Evolutionary conservation across 805 yeast species (phyloP).

Genomic region (Kodamaea kaohsiungensis): DNA sequence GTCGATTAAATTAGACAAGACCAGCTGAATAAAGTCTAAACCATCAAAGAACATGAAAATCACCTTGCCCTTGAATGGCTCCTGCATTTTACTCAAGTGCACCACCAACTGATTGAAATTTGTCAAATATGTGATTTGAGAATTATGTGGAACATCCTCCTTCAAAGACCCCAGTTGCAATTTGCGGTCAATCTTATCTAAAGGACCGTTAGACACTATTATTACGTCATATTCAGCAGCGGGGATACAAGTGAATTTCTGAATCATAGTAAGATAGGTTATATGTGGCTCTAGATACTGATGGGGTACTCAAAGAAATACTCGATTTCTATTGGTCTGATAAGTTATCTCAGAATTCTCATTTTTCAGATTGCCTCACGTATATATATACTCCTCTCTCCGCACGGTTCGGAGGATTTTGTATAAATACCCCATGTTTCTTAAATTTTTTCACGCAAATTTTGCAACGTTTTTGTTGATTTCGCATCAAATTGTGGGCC

Average conservation of each 20-base stretch:
- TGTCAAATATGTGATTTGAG: constrained; percentile 27
- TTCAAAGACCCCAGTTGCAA: constrained; percentile 9
- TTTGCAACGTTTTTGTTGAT: neutral
- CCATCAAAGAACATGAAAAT: constrained; percentile 42
- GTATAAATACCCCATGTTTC: constrained; percentile 6
- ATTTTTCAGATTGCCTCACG: constrained; percentile 11
- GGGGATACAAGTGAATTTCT: constrained; percentile 36
- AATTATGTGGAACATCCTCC: constrained; percentile 23
- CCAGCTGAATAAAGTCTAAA: constrained; percentile 30
- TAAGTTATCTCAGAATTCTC: constrained; percentile 13
- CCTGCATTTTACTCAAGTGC: constrained; percentile 15
- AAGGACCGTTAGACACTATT: constrained; percentile 36
- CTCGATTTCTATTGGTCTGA: constrained; percentile 26
- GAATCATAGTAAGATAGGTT: constrained; percentile 25
- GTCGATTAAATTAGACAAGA: constrained; percentile 32
- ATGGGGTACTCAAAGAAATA: neutral
- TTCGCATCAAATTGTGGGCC: neutral
- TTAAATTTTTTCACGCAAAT: neutral
- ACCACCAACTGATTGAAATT: constrained; percentile 21
- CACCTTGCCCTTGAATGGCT: constrained; percentile 28
- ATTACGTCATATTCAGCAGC: constrained; percentile 33
- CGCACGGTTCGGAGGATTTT: neutral
- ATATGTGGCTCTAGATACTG: neutral
- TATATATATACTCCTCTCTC: constrained; percentile 8
- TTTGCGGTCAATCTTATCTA: constrained; percentile 29